Base-by-base conservation (phyloP, 148 eudicot genomes). In the Diospyros kaki region DNA sequence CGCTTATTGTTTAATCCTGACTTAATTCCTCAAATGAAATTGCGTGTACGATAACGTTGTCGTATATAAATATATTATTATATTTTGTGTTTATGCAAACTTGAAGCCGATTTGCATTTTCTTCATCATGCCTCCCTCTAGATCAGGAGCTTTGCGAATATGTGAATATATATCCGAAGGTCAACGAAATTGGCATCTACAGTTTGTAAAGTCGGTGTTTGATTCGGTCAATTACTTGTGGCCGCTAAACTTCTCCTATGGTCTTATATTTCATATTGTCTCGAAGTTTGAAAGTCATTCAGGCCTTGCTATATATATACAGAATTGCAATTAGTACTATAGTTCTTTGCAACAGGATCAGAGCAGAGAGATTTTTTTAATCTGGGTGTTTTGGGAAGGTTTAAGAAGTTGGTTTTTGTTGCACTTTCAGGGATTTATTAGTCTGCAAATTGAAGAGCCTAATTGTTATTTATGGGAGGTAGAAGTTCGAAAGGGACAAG, bases 381-480 rank as follows among this genome's bases (percentile, higher is more conserved):
- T 28, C 28, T 28, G 28, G 28, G 28, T 28, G 28, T 28, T 28
- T 28, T 28, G 28, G 28, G 28, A 28, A 28, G 28, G 28, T 28
- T 28, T 28, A 28, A 28, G 28, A 28, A 12, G 15, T 55, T 64
- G 67, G 12, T 10, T 42, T 64, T 64, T 42, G 5, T 11, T 1
- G 3, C 10, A 13, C 12, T 9, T 39, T 38, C 18, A 39, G 46
- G 44, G 58, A 61, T 48, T 54, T 39, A 3, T 60, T 61, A 9
- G 18, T 64, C 28, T 44, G 40, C 40, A 51, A 9, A 39, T 61
- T 46, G n/a, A n/a, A 42, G n/a, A 2, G 4, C 1, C 14, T 9
- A 39, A n/a, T 48, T 40, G 18, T 4, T 60, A 73, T 75, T 58
- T 39, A 83, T 83, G 87, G 84, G 87, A 18, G 48, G 74, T 17